Evolutionary conservation across 2,329 filamentous ascomycete genomes (phyloP).

Genomic region (Zasmidium cellare): DNA sequence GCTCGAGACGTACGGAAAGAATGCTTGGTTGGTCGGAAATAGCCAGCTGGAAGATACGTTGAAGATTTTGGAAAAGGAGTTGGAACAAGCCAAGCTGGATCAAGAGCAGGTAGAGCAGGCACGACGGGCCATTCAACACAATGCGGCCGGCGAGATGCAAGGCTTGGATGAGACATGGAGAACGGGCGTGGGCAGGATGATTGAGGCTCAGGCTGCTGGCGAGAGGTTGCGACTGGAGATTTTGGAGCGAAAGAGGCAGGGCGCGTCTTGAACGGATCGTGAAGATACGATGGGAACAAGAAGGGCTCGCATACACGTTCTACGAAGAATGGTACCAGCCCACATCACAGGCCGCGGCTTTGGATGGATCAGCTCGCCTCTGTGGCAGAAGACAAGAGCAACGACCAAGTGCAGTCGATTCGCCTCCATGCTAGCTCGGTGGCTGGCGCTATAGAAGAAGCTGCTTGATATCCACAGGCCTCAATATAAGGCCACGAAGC

Average conservation of each 20-base stretch:
- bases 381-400: no score
- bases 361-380: no score
- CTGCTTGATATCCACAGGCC: no score
- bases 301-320: no score
- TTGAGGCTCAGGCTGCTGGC: slow-evolving; percentile 85
- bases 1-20: slow-evolving; percentile 81
- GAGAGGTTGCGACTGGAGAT: slow-evolving; percentile 70
- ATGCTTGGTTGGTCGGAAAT: slow-evolving; percentile 88
- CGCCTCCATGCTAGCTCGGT: no score
- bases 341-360: no score
- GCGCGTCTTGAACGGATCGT: slow-evolving; percentile 21
- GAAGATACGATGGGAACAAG: not conserved
- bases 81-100: slow-evolving; percentile 66
- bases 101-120: slow-evolving; percentile 72
- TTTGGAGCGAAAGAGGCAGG: slow-evolving; percentile 60
- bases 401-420: no score
- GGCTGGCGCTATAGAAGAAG: no score
- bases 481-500: no score
- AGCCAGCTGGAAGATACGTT: slow-evolving; percentile 74
- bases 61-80: slow-evolving; percentile 68
- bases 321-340: no score
- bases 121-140: slow-evolving; percentile 69
- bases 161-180: slow-evolving; percentile 78
- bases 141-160: slow-evolving; percentile 69
- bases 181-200: slow-evolving; percentile 71